These are phyloP conservation scores for Magnusiomyces fungicola DNA, from an alignment of 1,139 yeast species.

Conservation along the genomic window DNA sequence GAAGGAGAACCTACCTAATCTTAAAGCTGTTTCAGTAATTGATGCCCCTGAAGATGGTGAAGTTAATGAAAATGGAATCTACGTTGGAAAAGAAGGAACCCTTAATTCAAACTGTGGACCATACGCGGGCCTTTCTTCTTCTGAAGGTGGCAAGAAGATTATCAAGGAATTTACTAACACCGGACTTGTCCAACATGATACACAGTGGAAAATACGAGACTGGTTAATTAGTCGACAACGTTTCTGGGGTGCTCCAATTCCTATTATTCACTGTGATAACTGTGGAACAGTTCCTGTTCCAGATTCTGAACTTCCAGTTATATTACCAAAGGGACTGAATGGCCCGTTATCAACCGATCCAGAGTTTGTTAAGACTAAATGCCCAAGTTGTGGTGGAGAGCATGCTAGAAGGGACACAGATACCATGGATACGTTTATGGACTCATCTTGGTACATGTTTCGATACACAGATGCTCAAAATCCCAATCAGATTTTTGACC, in stretches of 20 bases:
- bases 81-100: conserved; percentile 45
- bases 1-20: conserved; percentile 50
- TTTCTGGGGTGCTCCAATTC: conserved; percentile 98
- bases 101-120: conserved; percentile 46
- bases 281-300: conserved; percentile 95
- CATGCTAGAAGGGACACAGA: conserved; percentile 86
- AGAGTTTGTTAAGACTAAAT: conserved; percentile 63
- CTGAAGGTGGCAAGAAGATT: conserved; percentile 48
- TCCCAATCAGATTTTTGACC: conserved; percentile 43
- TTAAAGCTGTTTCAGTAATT: conserved; percentile 39
- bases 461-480: conserved; percentile 75
- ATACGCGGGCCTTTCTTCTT: conserved; percentile 43
- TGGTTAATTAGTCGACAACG: conserved; percentile 94
- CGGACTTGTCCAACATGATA: conserved; percentile 42
- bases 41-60: conserved; percentile 32
- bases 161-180: conserved; percentile 36
- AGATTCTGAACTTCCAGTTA: conserved; percentile 73
- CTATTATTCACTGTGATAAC: conserved; percentile 72
- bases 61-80: conserved; percentile 35
- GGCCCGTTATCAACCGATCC: conserved; percentile 60
- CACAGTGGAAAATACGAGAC: conserved; percentile 67
- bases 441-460: conserved; percentile 93
- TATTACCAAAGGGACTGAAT: conserved; percentile 63
- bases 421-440: conserved; percentile 98
- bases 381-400: conserved; percentile 71